These are phyloP conservation scores for Pouteria campechiana DNA, from an alignment of 179 eudicot genomes.

Conservation along the genomic window DNA sequence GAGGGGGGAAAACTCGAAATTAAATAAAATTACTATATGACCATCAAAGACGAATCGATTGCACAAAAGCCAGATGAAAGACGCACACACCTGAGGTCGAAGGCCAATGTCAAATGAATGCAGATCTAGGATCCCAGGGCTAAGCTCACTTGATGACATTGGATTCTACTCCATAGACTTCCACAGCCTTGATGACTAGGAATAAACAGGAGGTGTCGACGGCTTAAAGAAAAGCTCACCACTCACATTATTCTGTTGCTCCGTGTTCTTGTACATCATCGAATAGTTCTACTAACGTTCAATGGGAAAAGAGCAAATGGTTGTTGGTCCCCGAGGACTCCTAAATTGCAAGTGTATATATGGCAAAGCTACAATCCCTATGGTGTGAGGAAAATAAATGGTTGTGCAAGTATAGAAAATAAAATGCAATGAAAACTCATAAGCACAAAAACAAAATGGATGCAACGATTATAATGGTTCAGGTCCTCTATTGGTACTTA, in stretches of 20 bases:
- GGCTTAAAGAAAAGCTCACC: slow-evolving; percentile 57
- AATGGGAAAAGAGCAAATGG: not conserved
- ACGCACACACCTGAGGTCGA: slow-evolving; percentile 52
- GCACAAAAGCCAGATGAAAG: not conserved
- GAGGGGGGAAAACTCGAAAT: too few species aligned
- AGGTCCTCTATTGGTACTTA: too few species aligned
- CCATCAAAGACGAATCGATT: too few species aligned
- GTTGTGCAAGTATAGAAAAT: too few species aligned
- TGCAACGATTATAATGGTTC: too few species aligned
- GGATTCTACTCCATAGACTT: slow-evolving; percentile 28
- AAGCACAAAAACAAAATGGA: too few species aligned
- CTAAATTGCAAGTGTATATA: too few species aligned
- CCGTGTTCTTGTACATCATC: slow-evolving; percentile 43
- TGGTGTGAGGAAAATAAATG: too few species aligned
- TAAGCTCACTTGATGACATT: slow-evolving; percentile 39
- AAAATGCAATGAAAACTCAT: too few species aligned
- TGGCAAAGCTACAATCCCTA: too few species aligned
- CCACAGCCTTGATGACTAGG: slow-evolving; percentile 25
- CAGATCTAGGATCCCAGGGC: slow-evolving; percentile 86
- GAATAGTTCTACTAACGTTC: slow-evolving; percentile 19
- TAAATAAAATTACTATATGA: too few species aligned
- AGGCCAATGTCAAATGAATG: slow-evolving; percentile 74
- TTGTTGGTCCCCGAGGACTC: too few species aligned
- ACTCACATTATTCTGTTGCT: slow-evolving; percentile 34
- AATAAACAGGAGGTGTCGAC: slow-evolving; percentile 37